A percentile compares a stretch with the other conserved stretches of the same genome.
These are phyloP conservation scores for Ganoderma leucocontextum DNA, from an alignment of 1,284 basidiomycete species.

Conservation along the genomic window DNA sequence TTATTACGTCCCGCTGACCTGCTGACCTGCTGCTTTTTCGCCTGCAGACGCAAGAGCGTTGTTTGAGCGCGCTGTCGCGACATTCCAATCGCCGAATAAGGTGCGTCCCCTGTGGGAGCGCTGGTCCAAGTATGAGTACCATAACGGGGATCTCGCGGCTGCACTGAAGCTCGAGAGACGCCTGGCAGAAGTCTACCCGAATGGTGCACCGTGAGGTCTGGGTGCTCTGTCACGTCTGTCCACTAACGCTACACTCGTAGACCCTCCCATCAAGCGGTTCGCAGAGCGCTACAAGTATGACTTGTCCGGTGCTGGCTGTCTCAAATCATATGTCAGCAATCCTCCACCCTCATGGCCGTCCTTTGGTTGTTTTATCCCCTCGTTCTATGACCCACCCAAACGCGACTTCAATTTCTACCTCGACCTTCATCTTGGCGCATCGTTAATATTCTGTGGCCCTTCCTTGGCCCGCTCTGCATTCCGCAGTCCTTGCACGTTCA, in stretches of 20 bases:
- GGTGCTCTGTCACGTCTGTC: too few species aligned
- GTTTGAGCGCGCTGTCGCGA: constrained; percentile 88
- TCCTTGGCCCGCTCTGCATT: too few species aligned
- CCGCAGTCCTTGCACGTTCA: too few species aligned
- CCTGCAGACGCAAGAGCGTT: constrained; percentile 90
- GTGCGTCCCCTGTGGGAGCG: constrained; percentile 93
- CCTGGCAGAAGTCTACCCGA: constrained; percentile 88
- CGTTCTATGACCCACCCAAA: too few species aligned
- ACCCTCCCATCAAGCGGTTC: constrained; percentile 91
- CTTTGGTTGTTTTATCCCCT: too few species aligned
- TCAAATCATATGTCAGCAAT: too few species aligned
- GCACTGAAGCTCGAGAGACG: constrained; percentile 90
- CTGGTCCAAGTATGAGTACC: constrained; percentile 96
- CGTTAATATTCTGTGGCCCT: too few species aligned
- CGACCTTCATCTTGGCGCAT: too few species aligned
- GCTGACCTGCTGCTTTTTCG: constrained; percentile 11
- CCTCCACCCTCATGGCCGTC: too few species aligned
- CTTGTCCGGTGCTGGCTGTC: too few species aligned
- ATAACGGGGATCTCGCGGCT: constrained; percentile 92
- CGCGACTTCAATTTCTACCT: too few species aligned
- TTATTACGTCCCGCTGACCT: not conserved
- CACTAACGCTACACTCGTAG: too few species aligned
- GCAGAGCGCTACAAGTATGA: constrained; percentile 91
- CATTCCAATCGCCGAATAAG: constrained; percentile 81
- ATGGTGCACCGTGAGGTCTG: constrained; percentile 73